phyloP scores from a whole-genome alignment of 2,329 filamentous ascomycete genomes.

The Nannizzia gypsea region DNA sequence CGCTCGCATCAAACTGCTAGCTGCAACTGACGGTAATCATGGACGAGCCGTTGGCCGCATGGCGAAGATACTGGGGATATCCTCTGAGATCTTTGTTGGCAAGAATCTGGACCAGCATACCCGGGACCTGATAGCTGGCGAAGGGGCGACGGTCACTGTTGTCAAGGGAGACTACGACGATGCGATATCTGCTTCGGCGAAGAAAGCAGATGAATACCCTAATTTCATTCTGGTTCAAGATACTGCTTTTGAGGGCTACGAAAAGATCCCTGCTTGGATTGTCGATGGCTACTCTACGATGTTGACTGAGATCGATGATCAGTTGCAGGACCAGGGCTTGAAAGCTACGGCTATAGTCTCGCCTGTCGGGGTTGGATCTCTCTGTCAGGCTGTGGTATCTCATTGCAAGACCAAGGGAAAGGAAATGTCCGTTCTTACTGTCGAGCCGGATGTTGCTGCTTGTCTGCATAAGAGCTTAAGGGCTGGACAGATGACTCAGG shows the following conservation, averaged over 20 bases:
- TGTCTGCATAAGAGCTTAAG: constrained; percentile 41
- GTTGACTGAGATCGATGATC: constrained; percentile 54
- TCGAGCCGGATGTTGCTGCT: constrained; percentile 56
- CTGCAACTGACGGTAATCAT: constrained; percentile 66
- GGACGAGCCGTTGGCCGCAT: constrained; percentile 61
- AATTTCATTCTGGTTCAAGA: constrained; percentile 54
- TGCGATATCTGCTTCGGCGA: constrained; percentile 42
- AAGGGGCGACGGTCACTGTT: constrained; percentile 50
- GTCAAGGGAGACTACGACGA: constrained; percentile 53
- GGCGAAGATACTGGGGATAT: constrained; percentile 47
- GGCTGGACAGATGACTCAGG: constrained; percentile 36
- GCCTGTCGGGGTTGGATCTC: constrained; percentile 61
- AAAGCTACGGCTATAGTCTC: constrained; percentile 43
- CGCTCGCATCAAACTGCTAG: constrained; percentile 39
- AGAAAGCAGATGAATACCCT: constrained; percentile 25
- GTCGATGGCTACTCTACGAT: constrained; percentile 68
- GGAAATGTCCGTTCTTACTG: constrained; percentile 44
- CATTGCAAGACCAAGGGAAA: constrained; percentile 46
- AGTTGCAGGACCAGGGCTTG: constrained; percentile 37
- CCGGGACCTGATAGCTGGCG: constrained; percentile 43
- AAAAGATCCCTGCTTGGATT: constrained; percentile 58
- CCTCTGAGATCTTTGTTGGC: constrained; percentile 52
- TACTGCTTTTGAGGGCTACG: constrained; percentile 54
- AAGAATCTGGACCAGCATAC: constrained; percentile 45
- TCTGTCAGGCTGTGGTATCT: constrained; percentile 55